Percentiles rank a stretch among this genome's conserved stretches.
Conservation (phyloP, 768 basidiomycete genomes). For the Tulasnella sp. region DNA sequence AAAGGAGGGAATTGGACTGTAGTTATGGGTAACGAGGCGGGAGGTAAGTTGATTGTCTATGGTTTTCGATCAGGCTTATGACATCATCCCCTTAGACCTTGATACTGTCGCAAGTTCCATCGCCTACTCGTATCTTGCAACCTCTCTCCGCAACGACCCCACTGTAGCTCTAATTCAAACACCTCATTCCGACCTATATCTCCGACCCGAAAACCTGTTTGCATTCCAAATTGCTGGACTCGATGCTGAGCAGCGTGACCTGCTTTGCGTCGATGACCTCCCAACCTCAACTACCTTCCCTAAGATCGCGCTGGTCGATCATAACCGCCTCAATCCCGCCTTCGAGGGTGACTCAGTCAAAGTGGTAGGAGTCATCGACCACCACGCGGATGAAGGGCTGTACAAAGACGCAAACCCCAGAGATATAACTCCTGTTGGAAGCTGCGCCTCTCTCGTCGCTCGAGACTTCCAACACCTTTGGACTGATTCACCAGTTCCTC, state of each 20-base stretch:
- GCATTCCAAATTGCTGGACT: conserved; percentile 53
- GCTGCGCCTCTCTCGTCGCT: conserved; percentile 60
- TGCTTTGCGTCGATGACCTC: conserved; percentile 63
- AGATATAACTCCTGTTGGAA: conserved; percentile 56
- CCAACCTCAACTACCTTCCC: conserved; percentile 36
- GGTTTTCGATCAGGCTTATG: neutral
- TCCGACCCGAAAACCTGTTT: conserved; percentile 80
- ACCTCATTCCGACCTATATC: conserved; percentile 47
- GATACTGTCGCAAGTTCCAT: conserved; percentile 81
- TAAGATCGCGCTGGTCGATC: conserved; percentile 76
- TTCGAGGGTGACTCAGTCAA: conserved; percentile 27
- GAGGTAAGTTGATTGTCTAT: conserved; percentile 43
- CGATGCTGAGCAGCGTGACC: conserved; percentile 35
- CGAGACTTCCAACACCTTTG: conserved; percentile 29
- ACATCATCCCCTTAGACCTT: conserved; percentile 44
- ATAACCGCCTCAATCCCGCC: conserved; percentile 50
- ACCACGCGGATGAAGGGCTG: conserved; percentile 74
- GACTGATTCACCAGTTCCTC: conserved; percentile 29
- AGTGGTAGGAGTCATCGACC: conserved; percentile 78
- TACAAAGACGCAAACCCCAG: conserved; percentile 55
- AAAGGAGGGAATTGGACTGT: conserved; percentile 60
- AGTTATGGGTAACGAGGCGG: conserved; percentile 93
- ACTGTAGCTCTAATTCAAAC: conserved; percentile 65
- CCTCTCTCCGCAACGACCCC: conserved; percentile 39
- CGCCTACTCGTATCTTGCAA: conserved; percentile 65